phyloP scores from a whole-genome alignment of 75 land plant genomes.

The Cupressus sempervirens region DNA sequence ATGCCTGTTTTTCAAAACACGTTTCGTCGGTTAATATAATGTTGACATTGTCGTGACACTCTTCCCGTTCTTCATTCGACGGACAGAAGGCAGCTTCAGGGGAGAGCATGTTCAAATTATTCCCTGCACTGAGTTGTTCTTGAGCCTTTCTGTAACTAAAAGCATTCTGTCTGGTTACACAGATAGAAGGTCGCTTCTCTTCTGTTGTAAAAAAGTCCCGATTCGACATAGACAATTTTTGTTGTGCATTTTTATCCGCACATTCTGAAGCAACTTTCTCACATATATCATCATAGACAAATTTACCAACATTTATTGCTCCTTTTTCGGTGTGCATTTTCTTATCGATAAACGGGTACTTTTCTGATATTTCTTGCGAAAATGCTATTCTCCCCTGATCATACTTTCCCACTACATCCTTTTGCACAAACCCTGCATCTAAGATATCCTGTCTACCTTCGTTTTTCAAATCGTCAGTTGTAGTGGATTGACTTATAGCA shows the following conservation, averaged over 20 bases:
- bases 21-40: background rate
- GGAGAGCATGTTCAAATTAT: background rate
- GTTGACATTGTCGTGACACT: background rate
- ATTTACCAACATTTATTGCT: background rate
- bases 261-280: background rate
- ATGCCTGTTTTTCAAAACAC: conserved; percentile 2
- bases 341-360: background rate
- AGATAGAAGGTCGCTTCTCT: background rate
- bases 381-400: too few species aligned
- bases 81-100: background rate
- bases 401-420: too few species aligned
- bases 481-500: too few species aligned
- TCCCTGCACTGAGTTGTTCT: background rate
- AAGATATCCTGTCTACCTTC: too few species aligned
- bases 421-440: too few species aligned
- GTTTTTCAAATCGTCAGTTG: too few species aligned
- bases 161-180: background rate
- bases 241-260: background rate
- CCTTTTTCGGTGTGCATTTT: background rate
- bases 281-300: background rate
- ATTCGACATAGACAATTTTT: background rate
- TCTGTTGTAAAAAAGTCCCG: background rate
- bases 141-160: background rate
- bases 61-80: background rate
- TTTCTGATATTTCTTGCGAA: background rate